Evolutionary conservation across 2,329 filamentous ascomycete genomes (phyloP).

Genomic region (Drechslerella dactyloides): DNA sequence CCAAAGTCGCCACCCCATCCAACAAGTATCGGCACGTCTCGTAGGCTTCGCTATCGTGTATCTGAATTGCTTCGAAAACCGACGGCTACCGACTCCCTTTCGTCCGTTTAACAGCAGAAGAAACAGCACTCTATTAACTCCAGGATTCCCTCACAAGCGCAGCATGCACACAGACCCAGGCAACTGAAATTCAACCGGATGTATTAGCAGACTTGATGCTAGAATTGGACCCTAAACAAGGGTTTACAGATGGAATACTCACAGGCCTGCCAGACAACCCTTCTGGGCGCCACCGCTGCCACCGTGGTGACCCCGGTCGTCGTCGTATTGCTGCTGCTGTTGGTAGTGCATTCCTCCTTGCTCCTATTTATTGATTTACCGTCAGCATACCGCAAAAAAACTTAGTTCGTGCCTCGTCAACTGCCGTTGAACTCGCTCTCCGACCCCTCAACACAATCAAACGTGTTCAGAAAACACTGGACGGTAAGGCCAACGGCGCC

Average conservation of each 20-base stretch:
- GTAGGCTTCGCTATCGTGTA: neutral
- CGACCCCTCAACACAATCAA: neutral
- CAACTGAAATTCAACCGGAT: slow-evolving; percentile 14
- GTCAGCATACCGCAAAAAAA: slow-evolving; percentile 14
- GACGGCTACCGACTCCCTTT: neutral
- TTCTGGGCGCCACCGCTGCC: slow-evolving; percentile 19
- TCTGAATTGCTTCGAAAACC: neutral
- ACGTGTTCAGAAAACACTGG: neutral
- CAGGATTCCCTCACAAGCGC: slow-evolving; percentile 37
- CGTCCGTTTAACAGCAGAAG: slow-evolving; percentile 44
- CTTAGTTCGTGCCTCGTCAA: neutral
- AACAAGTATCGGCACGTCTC: neutral
- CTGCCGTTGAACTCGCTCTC: too few relatives aligned
- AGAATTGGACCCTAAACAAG: neutral
- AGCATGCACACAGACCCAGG: slow-evolving; percentile 45
- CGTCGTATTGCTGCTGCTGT: slow-evolving; percentile 41
- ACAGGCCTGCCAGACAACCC: slow-evolving; percentile 48
- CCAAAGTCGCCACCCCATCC: neutral
- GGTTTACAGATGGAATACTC: slow-evolving; percentile 7
- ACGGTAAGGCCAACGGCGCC: neutral
- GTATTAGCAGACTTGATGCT: slow-evolving; percentile 16
- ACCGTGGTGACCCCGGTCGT: slow-evolving; percentile 28
- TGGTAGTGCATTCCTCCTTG: slow-evolving; percentile 48
- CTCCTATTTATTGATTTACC: slow-evolving; percentile 12
- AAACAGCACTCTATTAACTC: slow-evolving; percentile 48